Conservation (phyloP, 306 rosid species). For the Arachis hypogaea region DNA sequence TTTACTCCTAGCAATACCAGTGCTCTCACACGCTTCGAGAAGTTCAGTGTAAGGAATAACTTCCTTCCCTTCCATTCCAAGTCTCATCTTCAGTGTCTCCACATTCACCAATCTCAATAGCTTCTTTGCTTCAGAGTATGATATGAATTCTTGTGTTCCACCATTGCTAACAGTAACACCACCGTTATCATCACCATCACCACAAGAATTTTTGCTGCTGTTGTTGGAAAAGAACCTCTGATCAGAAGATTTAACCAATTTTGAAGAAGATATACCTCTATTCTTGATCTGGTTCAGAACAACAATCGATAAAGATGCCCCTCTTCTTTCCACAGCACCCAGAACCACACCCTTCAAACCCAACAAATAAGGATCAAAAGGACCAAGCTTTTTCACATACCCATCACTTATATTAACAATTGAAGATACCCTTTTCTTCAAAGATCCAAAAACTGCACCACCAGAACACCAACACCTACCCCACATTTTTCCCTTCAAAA, state of each 20-base stretch:
- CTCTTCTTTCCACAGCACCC: slow-evolving; percentile 27
- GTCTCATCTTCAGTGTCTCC: slow-evolving; percentile 70
- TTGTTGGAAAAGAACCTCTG: neutral
- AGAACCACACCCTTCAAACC: slow-evolving; percentile 38
- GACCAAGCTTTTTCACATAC: slow-evolving; percentile 36
- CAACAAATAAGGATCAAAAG: slow-evolving; percentile 32
- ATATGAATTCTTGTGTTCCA: slow-evolving; percentile 47
- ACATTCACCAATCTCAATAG: slow-evolving; percentile 93
- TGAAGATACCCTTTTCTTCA: slow-evolving; percentile 40
- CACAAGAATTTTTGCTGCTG: neutral
- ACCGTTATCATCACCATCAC: slow-evolving; percentile 11
- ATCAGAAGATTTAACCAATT: slow-evolving; percentile 10
- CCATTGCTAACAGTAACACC: slow-evolving; percentile 20
- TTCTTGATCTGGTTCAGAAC: slow-evolving; percentile 39
- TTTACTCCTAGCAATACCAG: slow-evolving; percentile 71
- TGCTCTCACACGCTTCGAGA: slow-evolving; percentile 70
- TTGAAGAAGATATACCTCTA: slow-evolving; percentile 43
- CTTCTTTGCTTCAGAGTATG: slow-evolving; percentile 77
- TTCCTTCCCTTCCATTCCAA: slow-evolving; percentile 75
- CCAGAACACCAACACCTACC: slow-evolving; percentile 45
- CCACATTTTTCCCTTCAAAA: slow-evolving; percentile 42
- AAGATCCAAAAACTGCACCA: slow-evolving; percentile 26
- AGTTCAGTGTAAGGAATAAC: slow-evolving; percentile 72
- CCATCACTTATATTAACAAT: slow-evolving; percentile 30
- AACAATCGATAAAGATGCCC: slow-evolving; percentile 25